phyloP scores from a whole-genome alignment of 2,329 filamentous ascomycete genomes.

The Phialemoniopsis sp. region DNA sequence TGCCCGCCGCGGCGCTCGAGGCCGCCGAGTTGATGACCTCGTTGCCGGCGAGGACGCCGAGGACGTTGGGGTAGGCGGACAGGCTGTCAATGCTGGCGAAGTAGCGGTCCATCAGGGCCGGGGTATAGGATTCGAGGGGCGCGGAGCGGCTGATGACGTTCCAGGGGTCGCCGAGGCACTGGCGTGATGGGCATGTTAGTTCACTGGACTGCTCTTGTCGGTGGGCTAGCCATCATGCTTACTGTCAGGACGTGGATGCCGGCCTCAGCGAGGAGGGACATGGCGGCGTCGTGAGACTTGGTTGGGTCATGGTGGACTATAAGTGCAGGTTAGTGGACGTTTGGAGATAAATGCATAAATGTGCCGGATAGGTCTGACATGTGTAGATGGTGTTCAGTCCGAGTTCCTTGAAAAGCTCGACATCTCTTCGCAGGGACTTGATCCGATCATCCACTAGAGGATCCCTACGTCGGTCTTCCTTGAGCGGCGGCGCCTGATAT shows the following conservation, averaged over 20 bases:
- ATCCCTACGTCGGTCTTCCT: conserved; percentile 1
- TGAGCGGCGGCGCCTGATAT: conserved; percentile 6
- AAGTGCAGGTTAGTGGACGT: conserved; percentile 3
- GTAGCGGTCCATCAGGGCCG: conserved; percentile 8
- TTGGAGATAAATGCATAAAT: background rate
- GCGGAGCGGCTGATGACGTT: conserved; percentile 4
- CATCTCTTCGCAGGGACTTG: conserved; percentile 11
- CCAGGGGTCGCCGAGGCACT: background rate
- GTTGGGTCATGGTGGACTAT: conserved; percentile 6
- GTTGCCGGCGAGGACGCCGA: conserved; percentile 17
- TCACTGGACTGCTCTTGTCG: too few species aligned
- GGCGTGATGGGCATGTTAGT: conserved; percentile 6
- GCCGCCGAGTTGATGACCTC: conserved; percentile 9
- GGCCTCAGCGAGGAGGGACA: conserved; percentile 8
- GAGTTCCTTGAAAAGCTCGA: conserved; percentile 17
- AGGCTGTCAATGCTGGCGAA: conserved; percentile 18
- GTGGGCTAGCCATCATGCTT: conserved; percentile 4
- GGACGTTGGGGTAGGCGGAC: conserved; percentile 18
- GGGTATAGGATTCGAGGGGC: conserved; percentile 12
- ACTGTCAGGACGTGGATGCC: conserved; percentile 21
- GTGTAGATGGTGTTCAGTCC: conserved; percentile 19
- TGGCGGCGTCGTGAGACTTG: conserved; percentile 14
- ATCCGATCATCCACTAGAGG: conserved; percentile 13
- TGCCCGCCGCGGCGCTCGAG: conserved; percentile 8
- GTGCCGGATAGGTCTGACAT: conserved; percentile 8